These are phyloP conservation scores for Acanthamoeba healyi DNA, from an alignment of 208 protist species.

Conservation along the genomic window DNA sequence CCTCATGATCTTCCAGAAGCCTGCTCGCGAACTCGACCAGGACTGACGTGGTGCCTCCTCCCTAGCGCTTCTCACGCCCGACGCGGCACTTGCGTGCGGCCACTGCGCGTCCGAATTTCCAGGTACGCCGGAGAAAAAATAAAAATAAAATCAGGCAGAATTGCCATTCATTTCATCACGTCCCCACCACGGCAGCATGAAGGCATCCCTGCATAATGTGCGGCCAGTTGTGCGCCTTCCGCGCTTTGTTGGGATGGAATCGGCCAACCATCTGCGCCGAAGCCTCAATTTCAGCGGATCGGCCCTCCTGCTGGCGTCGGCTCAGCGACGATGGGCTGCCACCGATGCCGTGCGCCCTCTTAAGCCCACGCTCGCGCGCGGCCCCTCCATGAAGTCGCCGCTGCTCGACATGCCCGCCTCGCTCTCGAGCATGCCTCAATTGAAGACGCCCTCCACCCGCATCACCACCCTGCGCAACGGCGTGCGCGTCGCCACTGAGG, in stretches of 20 bases:
- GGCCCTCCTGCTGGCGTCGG: background rate
- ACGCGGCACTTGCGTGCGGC: too few species aligned
- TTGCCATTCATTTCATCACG: too few species aligned
- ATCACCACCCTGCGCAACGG: slow-evolving; percentile 26
- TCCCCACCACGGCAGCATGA: too few species aligned
- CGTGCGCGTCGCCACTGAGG: slow-evolving; percentile 55
- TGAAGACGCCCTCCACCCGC: background rate
- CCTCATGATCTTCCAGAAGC: slow-evolving; percentile 57
- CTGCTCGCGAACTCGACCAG: slow-evolving; percentile 12
- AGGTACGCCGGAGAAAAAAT: too few species aligned
- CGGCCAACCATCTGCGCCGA: too few species aligned
- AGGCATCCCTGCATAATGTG: too few species aligned
- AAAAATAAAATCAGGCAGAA: too few species aligned
- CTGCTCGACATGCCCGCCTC: background rate
- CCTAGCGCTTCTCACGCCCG: too few species aligned
- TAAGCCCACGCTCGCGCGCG: background rate
- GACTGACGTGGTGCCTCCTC: too few species aligned
- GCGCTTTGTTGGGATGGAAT: too few species aligned
- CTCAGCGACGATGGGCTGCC: background rate
- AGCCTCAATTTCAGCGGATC: slow-evolving; percentile 5
- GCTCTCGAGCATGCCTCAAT: background rate
- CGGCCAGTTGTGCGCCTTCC: too few species aligned
- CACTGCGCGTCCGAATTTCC: too few species aligned
- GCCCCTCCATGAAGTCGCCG: background rate
- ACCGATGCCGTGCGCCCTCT: background rate